Base-by-base conservation (phyloP, 108 stramenopile genomes). In the Nannochloropsis salina region DNA sequence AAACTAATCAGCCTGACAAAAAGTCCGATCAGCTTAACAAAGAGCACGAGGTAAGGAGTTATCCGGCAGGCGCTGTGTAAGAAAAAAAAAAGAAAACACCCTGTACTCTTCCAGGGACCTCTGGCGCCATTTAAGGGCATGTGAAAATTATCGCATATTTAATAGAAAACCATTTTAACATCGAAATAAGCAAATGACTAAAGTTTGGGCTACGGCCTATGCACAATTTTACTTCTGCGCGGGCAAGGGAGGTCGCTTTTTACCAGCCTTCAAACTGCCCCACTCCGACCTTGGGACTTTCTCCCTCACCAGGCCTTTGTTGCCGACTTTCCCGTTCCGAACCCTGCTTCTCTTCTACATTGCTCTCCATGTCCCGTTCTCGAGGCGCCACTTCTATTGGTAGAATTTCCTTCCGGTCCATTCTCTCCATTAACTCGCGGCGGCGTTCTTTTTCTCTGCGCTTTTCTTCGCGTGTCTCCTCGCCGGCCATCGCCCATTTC, bases 221-320 rank as follows among this genome's bases (percentile, higher is more conserved):
- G 31, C 31, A 31, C 31, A 31, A 31, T 31, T 31, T 31, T 31
- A 31, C 31, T 31, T 31, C 31, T 31, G 31, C 31, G 31, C 31
- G 31, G 31, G 31, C 31, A 31, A 31, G 31, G 31, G 31, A 31
- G 31, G 31, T 31, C 12, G 20, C 81, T 81, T 31, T 41, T 85
- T 41, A 85, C 84, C 84, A 85, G 15, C 84, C 84, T 79, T 85
- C 84, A 41, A 80, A 85, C 6, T 85, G 21, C 15, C 84, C 84
- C 5, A 79, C 74, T 12, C 84, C 84, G 21, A 85, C 31, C 61
- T 79, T 79, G 61, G 61, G 61, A 74, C 61, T 74, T n/a, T 74
- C 61, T 2, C 61, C 61, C n/a, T 74, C 61, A 74, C 61, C 61
- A 74, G 61, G 61, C 6, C 3, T 8, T 74, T 74, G 61, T 2